These are phyloP conservation scores for Leptographium radiaticola DNA, from an alignment of 2,329 filamentous ascomycete species.

Conservation along the genomic window DNA sequence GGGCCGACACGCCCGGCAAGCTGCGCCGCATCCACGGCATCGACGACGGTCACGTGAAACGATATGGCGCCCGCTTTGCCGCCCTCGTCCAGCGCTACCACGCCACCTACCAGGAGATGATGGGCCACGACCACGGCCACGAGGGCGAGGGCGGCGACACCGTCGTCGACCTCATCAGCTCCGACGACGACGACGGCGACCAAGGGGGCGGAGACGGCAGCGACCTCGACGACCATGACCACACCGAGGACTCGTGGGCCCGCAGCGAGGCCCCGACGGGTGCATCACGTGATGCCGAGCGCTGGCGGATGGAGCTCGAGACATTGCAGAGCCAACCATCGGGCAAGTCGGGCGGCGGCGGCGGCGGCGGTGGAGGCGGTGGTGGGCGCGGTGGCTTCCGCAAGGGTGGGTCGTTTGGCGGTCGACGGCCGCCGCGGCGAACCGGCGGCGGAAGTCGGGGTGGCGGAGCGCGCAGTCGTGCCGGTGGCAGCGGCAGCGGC, in stretches of 20 bases:
- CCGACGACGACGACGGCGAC: slow-evolving; percentile 13
- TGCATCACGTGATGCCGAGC: slow-evolving; percentile 13
- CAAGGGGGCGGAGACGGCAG: slow-evolving; percentile 14
- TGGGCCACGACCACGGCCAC: slow-evolving; percentile 18
- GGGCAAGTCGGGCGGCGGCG: slow-evolving; percentile 6
- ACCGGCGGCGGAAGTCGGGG: neutral
- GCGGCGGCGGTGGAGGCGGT: slow-evolving; percentile 13
- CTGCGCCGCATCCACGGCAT: slow-evolving; percentile 55
- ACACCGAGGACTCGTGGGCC: slow-evolving; percentile 6
- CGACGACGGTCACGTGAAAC: slow-evolving; percentile 45
- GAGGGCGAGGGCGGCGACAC: slow-evolving; percentile 15
- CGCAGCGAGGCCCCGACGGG: neutral
- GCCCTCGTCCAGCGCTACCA: slow-evolving; percentile 39
- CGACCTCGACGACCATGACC: slow-evolving; percentile 14
- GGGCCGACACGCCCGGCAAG: slow-evolving; percentile 46
- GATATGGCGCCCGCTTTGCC: slow-evolving; percentile 49
- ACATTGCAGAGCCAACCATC: slow-evolving; percentile 12
- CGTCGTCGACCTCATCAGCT: slow-evolving; percentile 42
- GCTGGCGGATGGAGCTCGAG: slow-evolving; percentile 19
- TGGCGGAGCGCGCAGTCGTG: slow-evolving; percentile 5
- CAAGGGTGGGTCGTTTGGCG: slow-evolving; percentile 4
- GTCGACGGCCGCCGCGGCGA: slow-evolving; percentile 8
- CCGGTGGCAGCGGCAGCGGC: slow-evolving; percentile 6
- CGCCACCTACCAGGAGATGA: slow-evolving; percentile 35
- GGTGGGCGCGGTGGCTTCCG: slow-evolving; percentile 13